phyloP scores from a whole-genome alignment of 352 stramenopile species.

The Globisporangium nunn region DNA sequence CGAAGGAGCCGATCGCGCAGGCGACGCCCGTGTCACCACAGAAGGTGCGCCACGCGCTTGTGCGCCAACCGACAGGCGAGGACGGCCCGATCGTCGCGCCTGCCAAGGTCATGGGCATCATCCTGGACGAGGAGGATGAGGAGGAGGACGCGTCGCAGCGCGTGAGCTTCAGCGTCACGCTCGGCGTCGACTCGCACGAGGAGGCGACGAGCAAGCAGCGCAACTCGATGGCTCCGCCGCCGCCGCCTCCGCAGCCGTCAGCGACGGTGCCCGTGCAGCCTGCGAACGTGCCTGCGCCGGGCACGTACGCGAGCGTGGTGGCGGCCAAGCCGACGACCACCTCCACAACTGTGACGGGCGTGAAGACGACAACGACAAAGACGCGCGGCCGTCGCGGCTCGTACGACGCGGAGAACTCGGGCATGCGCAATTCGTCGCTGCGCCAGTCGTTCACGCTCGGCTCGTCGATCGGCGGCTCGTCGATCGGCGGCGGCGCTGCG shows the following conservation, averaged over 20 bases:
- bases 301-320: conserved; percentile 22
- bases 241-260: conserved; percentile 9
- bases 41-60: conserved; percentile 7
- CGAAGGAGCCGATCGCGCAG: conserved; percentile 9
- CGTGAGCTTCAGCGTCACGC: conserved; percentile 82
- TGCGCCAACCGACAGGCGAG: conserved; percentile 75
- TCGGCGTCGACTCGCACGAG: conserved; percentile 55
- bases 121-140: conserved; percentile 48
- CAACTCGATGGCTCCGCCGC: conserved; percentile 4
- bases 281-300: conserved; percentile 12
- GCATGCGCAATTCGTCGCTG: conserved; percentile 15
- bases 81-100: conserved; percentile 63
- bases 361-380: conserved; percentile 3
- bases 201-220: conserved; percentile 65
- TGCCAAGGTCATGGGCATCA: conserved; percentile 76
- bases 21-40: conserved; percentile 8
- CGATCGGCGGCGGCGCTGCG: conserved; percentile 14
- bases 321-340: conserved; percentile 14
- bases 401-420: conserved; percentile 32
- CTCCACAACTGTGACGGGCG: background rate
- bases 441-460: conserved; percentile 17
- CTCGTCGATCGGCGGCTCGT: conserved; percentile 8
- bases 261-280: conserved; percentile 15
- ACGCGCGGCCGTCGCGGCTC: conserved; percentile 47
- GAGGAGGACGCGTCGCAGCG: conserved; percentile 36